Conservation (phyloP, 148 eudicot genomes). For the Dianthus caryophyllus region DNA sequence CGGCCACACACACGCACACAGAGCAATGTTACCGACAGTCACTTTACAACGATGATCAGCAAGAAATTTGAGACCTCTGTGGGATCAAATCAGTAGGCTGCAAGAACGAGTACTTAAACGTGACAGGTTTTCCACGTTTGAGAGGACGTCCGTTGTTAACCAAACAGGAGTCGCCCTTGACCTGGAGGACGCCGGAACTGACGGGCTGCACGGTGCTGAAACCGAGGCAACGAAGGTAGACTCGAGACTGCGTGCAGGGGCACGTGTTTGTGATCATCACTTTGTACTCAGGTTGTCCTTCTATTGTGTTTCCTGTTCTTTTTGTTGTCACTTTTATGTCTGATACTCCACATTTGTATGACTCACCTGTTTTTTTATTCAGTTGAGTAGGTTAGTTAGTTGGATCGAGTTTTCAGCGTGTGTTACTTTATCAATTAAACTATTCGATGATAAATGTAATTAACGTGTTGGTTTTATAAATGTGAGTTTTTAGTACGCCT, state of each 20-base stretch:
- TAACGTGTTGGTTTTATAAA: too few species aligned
- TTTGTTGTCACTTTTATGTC: conserved; percentile 34
- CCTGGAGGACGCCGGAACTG: conserved; percentile 14
- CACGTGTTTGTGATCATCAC: conserved; percentile 28
- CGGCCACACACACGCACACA: conserved; percentile 8
- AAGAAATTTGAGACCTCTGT: conserved; percentile 29
- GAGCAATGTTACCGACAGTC: neutral
- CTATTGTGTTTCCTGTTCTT: conserved; percentile 31
- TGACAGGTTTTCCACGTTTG: conserved; percentile 21
- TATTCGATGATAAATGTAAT: too few species aligned
- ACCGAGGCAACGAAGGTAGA: conserved; percentile 30
- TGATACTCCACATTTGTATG: conserved; percentile 24
- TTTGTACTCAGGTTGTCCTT: conserved; percentile 32
- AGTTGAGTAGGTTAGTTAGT: neutral
- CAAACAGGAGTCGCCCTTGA: conserved; percentile 32
- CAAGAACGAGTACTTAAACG: conserved; percentile 30
- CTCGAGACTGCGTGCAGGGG: conserved; percentile 31
- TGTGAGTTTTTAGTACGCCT: too few species aligned
- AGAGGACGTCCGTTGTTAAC: conserved; percentile 33
- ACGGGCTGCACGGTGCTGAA: conserved; percentile 33
- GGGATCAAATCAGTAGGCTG: conserved; percentile 38
- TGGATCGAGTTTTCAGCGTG: neutral
- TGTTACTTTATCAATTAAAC: too few species aligned
- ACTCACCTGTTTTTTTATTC: conserved; percentile 17
- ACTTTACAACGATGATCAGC: conserved; percentile 7